Evolutionary conservation across 2,329 filamentous ascomycete genomes (phyloP).

Genomic region (Pleoardoris graminearum): DNA sequence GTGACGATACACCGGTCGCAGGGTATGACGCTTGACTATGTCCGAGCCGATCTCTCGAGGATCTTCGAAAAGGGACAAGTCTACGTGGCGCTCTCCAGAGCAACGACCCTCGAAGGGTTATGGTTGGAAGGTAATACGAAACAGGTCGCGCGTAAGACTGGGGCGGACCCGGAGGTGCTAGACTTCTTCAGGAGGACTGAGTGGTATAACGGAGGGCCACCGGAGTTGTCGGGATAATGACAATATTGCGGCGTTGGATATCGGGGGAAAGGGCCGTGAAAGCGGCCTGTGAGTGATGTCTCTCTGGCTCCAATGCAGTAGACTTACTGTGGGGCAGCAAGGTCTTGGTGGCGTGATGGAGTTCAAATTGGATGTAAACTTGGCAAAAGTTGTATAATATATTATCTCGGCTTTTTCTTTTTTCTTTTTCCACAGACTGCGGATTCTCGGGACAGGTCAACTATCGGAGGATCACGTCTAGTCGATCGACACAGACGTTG

Average conservation of each 20-base stretch:
- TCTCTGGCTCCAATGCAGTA: too few relatives aligned
- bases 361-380: too few relatives aligned
- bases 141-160: background rate
- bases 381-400: too few relatives aligned
- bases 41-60: constrained; percentile 57
- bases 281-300: too few relatives aligned
- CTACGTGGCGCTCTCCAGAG: constrained; percentile 56
- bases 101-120: background rate
- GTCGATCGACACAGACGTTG: too few relatives aligned
- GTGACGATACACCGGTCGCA: constrained; percentile 40
- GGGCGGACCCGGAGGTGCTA: background rate
- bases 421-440: too few relatives aligned
- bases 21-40: constrained; percentile 64
- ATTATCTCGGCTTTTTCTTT: too few relatives aligned
- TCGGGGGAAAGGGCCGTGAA: background rate
- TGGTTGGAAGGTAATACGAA: background rate
- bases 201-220: background rate
- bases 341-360: too few relatives aligned
- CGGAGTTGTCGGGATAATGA: background rate
- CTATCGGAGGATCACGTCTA: too few relatives aligned
- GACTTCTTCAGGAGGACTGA: background rate
- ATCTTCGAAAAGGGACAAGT: constrained; percentile 62
- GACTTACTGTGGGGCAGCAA: too few relatives aligned
- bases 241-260: background rate
- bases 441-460: too few relatives aligned